Conservation (phyloP, 2,329 filamentous ascomycete species). For the Ascochyta clinopodiicola region DNA sequence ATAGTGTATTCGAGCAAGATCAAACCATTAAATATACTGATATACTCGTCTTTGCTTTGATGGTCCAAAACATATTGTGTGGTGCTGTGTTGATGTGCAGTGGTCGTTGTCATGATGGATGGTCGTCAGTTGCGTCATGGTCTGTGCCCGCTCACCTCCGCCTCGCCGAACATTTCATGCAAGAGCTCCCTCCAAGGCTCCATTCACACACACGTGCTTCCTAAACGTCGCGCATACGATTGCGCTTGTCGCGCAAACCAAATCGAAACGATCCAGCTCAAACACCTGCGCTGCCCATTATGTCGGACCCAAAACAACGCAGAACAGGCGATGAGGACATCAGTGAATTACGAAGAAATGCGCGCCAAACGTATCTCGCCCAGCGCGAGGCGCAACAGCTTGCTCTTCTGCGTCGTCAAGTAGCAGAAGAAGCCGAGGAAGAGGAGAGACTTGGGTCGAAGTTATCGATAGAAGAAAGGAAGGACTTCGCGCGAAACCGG, state of each 20-base stretch:
- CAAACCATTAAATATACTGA: no score
- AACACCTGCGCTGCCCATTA: constrained; percentile 11
- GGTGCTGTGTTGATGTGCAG: no score
- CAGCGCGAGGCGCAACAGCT: constrained; percentile 89
- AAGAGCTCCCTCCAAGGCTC: constrained; percentile 7
- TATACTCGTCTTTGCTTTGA: no score
- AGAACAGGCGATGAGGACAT: constrained; percentile 51
- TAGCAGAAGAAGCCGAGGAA: constrained; percentile 80
- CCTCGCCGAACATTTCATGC: constrained; percentile 13
- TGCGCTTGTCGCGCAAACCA: not conserved
- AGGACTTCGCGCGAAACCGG: constrained; percentile 86
- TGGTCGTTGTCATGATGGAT: constrained; percentile 15
- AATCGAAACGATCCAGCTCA: no score
- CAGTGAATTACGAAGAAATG: constrained; percentile 80
- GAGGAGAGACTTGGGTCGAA: constrained; percentile 75
- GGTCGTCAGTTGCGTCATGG: not conserved
- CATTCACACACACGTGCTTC: constrained; percentile 1
- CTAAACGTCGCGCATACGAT: not conserved
- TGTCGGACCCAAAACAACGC: constrained; percentile 39
- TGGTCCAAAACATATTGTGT: no score
- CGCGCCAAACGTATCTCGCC: constrained; percentile 89
- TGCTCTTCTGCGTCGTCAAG: constrained; percentile 85
- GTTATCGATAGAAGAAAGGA: constrained; percentile 79
- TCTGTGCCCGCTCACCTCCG: constrained; percentile 11
- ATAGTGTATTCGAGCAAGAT: no score